Evolutionary conservation across 148 eudicot species (phyloP), one percentile per base, ranked within the genome.

Genomic region (Amaranthus palmeri): DNA sequence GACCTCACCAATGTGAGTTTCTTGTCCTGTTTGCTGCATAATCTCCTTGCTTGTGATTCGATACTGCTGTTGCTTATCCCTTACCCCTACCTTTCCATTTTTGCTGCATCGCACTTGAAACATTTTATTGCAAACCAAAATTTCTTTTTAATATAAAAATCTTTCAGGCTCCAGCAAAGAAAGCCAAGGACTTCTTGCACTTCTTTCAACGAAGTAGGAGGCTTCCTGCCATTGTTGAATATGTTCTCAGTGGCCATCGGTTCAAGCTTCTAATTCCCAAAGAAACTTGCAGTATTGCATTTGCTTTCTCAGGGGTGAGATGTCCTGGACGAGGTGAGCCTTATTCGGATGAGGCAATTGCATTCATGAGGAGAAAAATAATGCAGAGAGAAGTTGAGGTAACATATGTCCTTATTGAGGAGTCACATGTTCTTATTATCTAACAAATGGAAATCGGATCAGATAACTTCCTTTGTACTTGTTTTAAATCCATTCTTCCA

Each of bases 371-470:
- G 80, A 81, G 93, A 60, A 91, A 84, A 75, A 95, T 95, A 69
- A 83, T 95, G 84, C 97, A 95, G 83, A 87, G 97, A 78, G 99
- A 95, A 81, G 99, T 95, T 71, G 99, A 95, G 96, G 99, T 95
- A 88, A 41, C 4, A 10, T 48, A 17, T 14, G 25, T 65, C 6
- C n/a, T 65, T 18, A 17, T 2, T 49, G 54, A 15, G 42, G 62
- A 18, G n/a, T 3, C 36, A 11, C 10, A 12, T 54, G 60, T 43
- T 58, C 43, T 58, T 58, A 2, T 44, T 45, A 4, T 48, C 40
- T 8, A 40, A 25, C 36, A 25, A 25, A 2, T 41, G 10, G 18
- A 40, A 65, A 17, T 6, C 12, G 10, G 45, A 64, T 0, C 12
- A 8, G 4, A 65, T 9, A n/a, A 49, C 46, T 17, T 54, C 43